Conservation (phyloP, 2,329 filamentous ascomycete species). For the Paraconiothyrium brasiliense region DNA sequence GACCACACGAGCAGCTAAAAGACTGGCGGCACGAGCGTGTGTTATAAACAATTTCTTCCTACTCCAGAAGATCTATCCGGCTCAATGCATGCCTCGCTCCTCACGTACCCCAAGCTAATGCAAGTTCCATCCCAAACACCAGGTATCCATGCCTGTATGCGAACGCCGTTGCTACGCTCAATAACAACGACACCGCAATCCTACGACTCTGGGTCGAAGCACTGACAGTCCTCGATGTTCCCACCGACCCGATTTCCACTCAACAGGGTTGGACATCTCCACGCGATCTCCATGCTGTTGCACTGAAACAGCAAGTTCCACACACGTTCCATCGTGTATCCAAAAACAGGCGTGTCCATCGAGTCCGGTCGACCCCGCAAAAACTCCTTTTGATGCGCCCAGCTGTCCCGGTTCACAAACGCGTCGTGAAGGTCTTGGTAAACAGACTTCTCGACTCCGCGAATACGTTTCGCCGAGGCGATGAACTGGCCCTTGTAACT, state of each 20-base stretch:
- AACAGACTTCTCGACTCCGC: constrained; percentile 40
- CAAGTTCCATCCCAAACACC: not conserved
- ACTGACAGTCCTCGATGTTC: constrained; percentile 33
- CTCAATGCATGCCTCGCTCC: not conserved
- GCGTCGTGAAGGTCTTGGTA: constrained; percentile 43
- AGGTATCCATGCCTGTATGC: constrained; percentile 1
- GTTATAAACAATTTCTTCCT: not conserved
- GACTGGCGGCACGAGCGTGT: not conserved
- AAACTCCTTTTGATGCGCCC: constrained; percentile 32
- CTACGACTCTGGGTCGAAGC: constrained; percentile 26
- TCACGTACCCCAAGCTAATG: not conserved
- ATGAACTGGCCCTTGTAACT: constrained; percentile 60
- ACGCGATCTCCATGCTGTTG: constrained; percentile 29
- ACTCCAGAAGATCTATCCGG: not conserved
- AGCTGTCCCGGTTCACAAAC: constrained; percentile 30
- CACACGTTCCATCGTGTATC: constrained; percentile 34
- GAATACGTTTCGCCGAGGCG: constrained; percentile 53
- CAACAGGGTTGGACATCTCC: constrained; percentile 33
- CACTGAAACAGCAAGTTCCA: constrained; percentile 39
- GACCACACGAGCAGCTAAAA: not conserved
- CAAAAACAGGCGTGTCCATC: constrained; percentile 31
- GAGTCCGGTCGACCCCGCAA: constrained; percentile 26
- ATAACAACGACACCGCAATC: not conserved
- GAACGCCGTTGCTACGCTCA: constrained; percentile 4
- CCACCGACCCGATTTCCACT: constrained; percentile 32